These are phyloP conservation scores for Verticillium alfalfae DNA, from an alignment of 2,329 filamentous ascomycete species.

Conservation along the genomic window DNA sequence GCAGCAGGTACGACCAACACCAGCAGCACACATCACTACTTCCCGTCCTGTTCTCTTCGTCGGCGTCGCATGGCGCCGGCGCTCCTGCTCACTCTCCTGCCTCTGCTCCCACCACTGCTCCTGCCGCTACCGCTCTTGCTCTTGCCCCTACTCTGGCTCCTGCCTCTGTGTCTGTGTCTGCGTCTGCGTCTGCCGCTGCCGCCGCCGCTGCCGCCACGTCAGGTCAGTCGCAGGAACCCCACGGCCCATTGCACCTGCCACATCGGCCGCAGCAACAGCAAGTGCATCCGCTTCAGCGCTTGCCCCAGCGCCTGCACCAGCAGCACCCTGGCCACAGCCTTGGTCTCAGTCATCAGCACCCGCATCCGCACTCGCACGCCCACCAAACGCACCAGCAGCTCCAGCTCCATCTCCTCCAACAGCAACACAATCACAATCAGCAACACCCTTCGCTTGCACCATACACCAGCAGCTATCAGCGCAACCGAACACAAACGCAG, in stretches of 20 bases:
- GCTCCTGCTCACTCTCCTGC: no score
- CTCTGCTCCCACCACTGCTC: no score
- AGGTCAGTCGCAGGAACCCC: background rate
- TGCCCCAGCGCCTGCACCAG: constrained; percentile 12
- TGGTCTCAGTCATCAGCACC: background rate
- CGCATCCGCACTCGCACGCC: background rate
- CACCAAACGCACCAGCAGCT: background rate
- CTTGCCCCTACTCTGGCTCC: no score
- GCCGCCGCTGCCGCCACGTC: background rate
- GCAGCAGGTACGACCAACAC: constrained; percentile 8
- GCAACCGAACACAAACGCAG: background rate
- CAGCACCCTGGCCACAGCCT: constrained; percentile 1
- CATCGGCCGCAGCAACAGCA: constrained; percentile 12
- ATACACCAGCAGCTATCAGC: background rate
- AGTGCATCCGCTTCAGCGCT: constrained; percentile 14
- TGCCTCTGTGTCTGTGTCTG: no score
- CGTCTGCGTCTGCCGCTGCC: no score
- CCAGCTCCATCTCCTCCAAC: background rate
- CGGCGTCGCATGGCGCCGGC: background rate
- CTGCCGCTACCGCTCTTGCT: no score
- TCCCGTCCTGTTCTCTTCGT: background rate
- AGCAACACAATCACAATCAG: background rate
- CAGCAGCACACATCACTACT: constrained; percentile 2
- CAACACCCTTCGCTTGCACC: background rate
- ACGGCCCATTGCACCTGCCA: constrained; percentile 10